Evolutionary conservation across 345 rosid species (phyloP).

Genomic region (Balakata baccata): DNA sequence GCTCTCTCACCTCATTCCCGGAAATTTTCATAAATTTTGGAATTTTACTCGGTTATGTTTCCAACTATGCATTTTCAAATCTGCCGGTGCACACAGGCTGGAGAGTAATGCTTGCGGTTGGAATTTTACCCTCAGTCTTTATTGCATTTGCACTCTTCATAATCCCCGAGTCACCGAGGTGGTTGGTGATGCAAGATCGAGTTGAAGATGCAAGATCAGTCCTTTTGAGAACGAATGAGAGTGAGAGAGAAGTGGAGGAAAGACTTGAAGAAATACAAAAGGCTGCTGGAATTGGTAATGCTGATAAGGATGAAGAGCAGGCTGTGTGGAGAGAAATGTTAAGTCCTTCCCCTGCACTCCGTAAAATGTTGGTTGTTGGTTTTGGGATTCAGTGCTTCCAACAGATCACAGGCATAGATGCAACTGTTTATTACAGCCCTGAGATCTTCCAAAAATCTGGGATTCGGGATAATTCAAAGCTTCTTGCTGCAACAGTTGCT

Average conservation of each 20-base stretch:
- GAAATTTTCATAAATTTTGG: constrained; percentile 82
- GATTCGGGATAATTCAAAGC: constrained; percentile 48
- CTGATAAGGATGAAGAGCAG: constrained; percentile 50
- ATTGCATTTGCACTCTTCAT: constrained; percentile 70
- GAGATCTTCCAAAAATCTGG: constrained; percentile 67
- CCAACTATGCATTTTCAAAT: constrained; percentile 75
- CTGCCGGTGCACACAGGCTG: constrained; percentile 65
- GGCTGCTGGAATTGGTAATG: constrained; percentile 53
- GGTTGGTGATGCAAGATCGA: constrained; percentile 76
- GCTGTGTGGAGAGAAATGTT: constrained; percentile 74
- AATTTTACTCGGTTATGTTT: constrained; percentile 84
- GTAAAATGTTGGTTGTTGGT: constrained; percentile 66
- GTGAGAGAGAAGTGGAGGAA: constrained; percentile 66
- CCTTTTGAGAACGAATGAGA: constrained; percentile 64
- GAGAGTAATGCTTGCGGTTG: constrained; percentile 92
- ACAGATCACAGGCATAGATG: constrained; percentile 76
- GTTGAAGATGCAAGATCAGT: constrained; percentile 72
- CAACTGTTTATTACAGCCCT: constrained; percentile 82
- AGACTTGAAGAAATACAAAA: constrained; percentile 67
- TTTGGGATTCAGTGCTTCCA: constrained; percentile 90
- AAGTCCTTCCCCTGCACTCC: constrained; percentile 64
- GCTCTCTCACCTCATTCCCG: constrained; percentile 78
- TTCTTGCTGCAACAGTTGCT: constrained; percentile 70
- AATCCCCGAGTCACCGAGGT: constrained; percentile 91
- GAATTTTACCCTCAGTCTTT: constrained; percentile 74